Evolutionary conservation across 306 rosid genomes (phyloP), one percentile per base, ranked within the genome.

Genomic region (Citrullus mucosospermus): DNA sequence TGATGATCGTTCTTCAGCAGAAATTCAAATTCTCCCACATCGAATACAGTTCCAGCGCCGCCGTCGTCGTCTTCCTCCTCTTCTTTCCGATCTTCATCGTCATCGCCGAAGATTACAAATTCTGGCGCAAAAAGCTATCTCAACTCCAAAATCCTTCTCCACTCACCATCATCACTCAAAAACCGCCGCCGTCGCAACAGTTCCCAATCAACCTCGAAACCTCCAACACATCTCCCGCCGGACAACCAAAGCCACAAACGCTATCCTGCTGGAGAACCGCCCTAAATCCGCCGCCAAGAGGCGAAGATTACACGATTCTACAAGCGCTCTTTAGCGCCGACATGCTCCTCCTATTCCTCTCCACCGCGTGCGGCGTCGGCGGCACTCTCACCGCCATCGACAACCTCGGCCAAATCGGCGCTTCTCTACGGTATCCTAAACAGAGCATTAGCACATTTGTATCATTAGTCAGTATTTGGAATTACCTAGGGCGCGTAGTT

Each of bases 381-480:
- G 89, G 91, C 3, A 82, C 91, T 12, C 59, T 86, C 30, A 88
- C 91, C 13, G 91, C 88, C 17, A 84, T 88, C 5, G 91, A 88
- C 83, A 88, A 88, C 25, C 59, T 86, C 79, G 86, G 86, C 3
- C 91, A 88, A 55, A 88, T 88, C 69, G 89, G 85, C 4, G 34
- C 63, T 12, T 84, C 91, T 1, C 70, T 76, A 1, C 43, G 60
- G 7, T 88, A 88, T 82, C 86, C 86, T 6, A 78, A 81, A 43
- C 55, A 12, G 12, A 84, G 84, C 66, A 77, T 62, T 9, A 84
- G 86, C 81, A 88, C 91, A 1, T 88, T 88, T 25, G 87, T 88
- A 46, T 86, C 89, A 0, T 76, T 88, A 0, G 89, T 88, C 2
- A 88, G 91, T 78, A 88, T 88, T 36, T 88, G 91, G 91, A 88